Conservation (phyloP, 1,284 basidiomycete species). For the Leccinum pachyderme region DNA sequence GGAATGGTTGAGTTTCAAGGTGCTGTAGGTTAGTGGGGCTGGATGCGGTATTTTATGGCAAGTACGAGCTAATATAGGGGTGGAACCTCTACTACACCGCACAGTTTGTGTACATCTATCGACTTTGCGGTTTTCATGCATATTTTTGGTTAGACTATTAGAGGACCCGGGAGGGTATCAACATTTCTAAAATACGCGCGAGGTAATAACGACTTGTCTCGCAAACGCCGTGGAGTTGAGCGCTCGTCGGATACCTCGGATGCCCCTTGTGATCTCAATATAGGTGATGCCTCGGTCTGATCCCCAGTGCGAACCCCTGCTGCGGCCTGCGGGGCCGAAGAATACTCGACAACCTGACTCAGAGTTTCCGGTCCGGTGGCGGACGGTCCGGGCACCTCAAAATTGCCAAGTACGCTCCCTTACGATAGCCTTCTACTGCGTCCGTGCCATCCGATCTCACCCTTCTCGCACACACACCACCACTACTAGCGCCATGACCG, state of each 20-base stretch:
- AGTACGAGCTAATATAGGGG: conserved; percentile 27
- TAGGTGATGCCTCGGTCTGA: background rate
- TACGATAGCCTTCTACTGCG: no score
- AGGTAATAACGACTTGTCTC: background rate
- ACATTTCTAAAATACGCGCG: background rate
- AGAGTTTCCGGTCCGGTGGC: no score
- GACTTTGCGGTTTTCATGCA: conserved; percentile 14
- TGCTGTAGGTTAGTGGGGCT: conserved; percentile 24
- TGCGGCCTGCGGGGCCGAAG: background rate
- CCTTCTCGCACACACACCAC: background rate
- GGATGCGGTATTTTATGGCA: conserved; percentile 27
- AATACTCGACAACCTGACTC: no score
- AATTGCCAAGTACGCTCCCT: no score
- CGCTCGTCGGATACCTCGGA: background rate
- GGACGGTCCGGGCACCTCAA: no score
- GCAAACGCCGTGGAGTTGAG: background rate
- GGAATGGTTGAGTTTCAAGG: conserved; percentile 4
- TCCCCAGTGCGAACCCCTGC: background rate
- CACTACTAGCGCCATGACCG: background rate
- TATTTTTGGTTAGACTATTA: background rate
- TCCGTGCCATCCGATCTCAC: no score
- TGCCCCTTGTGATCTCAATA: background rate
- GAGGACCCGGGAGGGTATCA: background rate
- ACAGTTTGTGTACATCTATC: conserved; percentile 29
- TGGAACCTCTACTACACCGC: conserved; percentile 27